Evolutionary conservation across 2,329 filamentous ascomycete species (phyloP).

Genomic region (Alternaria arborescens): DNA sequence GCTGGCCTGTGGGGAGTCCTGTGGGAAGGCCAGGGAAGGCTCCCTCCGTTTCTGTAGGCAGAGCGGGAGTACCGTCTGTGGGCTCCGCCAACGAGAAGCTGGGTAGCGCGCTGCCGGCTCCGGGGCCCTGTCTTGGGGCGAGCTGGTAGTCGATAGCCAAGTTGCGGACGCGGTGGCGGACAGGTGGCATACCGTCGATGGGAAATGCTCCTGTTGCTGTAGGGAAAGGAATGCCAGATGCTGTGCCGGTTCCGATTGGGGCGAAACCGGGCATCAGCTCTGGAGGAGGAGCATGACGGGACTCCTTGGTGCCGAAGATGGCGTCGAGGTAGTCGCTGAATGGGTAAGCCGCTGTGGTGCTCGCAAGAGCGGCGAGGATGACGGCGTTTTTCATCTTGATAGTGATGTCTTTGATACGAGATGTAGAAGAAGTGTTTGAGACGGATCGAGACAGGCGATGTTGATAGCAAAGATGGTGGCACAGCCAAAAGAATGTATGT

Average conservation of each 20-base stretch:
- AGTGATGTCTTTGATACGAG: background rate
- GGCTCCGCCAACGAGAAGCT: slow-evolving; percentile 23
- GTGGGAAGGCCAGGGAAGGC: background rate
- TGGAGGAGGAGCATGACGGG: slow-evolving; percentile 11
- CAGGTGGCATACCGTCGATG: background rate
- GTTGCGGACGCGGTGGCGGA: background rate
- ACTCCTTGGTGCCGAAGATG: slow-evolving; percentile 23
- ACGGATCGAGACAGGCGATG: background rate
- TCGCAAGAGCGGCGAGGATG: slow-evolving; percentile 33
- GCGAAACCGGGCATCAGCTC: slow-evolving; percentile 10
- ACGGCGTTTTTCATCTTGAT: slow-evolving; percentile 33
- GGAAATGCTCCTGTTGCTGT: slow-evolving; percentile 10
- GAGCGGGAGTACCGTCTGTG: background rate
- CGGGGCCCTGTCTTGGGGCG: slow-evolving; percentile 21
- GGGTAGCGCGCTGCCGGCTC: slow-evolving; percentile 13
- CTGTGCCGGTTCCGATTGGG: slow-evolving; percentile 1
- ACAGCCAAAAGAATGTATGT: slow-evolving; percentile 26
- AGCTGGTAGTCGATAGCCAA: slow-evolving; percentile 29
- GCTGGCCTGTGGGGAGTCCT: background rate
- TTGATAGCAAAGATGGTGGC: slow-evolving; percentile 16
- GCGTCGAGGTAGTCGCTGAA: slow-evolving; percentile 21
- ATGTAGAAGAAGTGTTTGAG: slow-evolving; percentile 1
- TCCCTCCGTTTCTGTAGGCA: background rate
- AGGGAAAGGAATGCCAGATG: slow-evolving; percentile 16
- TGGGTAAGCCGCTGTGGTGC: slow-evolving; percentile 31